Conservation (phyloP, 169 alveolate genomes). For the Plasmodium ovale region DNA sequence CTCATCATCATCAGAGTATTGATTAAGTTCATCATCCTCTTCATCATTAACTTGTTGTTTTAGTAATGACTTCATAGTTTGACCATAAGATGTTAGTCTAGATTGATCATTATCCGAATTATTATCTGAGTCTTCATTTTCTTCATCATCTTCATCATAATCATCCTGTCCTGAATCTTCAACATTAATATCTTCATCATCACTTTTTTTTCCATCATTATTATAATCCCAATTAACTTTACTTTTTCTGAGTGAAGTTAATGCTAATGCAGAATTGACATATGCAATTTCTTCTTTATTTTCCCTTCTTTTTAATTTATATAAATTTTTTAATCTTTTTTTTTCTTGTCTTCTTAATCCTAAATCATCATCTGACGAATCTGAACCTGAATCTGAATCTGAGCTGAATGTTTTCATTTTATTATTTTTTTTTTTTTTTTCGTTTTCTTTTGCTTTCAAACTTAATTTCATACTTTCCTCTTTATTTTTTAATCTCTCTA, state of each 20-base stretch:
- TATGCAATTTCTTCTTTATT: constrained; percentile 71
- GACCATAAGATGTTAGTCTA: constrained; percentile 66
- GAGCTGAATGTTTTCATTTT: background rate
- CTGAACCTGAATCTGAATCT: constrained; percentile 5
- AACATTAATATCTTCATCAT: constrained; percentile 71
- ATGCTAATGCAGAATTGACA: constrained; percentile 67
- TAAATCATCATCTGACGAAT: constrained; percentile 62
- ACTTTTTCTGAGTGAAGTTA: constrained; percentile 53
- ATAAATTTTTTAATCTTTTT: constrained; percentile 65
- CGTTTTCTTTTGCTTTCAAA: constrained; percentile 24
- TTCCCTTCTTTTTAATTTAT: constrained; percentile 67
- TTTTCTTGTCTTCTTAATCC: constrained; percentile 76
- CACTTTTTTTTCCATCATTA: constrained; percentile 75
- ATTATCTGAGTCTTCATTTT: constrained; percentile 66
- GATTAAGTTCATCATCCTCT: constrained; percentile 74
- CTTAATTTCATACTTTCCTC: constrained; percentile 51
- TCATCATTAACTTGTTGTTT: constrained; percentile 76
- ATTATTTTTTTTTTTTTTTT: constrained; percentile 35
- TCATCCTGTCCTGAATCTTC: constrained; percentile 42
- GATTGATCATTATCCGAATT: constrained; percentile 59
- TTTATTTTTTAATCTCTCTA: constrained; percentile 66
- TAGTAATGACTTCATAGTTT: constrained; percentile 50
- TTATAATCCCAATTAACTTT: constrained; percentile 73
- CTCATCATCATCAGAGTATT: constrained; percentile 67
- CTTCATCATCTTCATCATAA: constrained; percentile 71